Percentiles rank a stretch among this genome's conserved stretches.
Evolutionary conservation across 2,329 filamentous ascomycete species (phyloP).

Genomic region (Cytospora schulzeri): DNA sequence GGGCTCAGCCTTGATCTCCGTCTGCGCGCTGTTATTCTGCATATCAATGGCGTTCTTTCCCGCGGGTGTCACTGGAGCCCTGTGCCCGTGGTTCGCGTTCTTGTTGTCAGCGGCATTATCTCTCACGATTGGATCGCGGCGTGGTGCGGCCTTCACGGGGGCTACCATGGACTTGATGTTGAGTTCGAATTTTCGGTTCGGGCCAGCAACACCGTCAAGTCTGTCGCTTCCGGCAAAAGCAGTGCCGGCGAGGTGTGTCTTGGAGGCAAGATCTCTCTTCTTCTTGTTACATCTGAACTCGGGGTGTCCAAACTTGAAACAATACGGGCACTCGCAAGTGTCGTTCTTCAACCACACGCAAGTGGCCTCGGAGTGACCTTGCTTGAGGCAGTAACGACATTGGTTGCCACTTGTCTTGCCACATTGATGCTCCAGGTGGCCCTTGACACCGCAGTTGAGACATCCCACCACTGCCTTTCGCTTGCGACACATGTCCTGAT

Average conservation of each 20-base stretch:
- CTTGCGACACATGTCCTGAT: background rate
- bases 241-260: background rate
- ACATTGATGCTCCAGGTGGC: background rate
- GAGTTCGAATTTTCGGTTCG: background rate
- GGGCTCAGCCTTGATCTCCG: background rate
- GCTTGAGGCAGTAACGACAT: background rate
- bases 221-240: background rate
- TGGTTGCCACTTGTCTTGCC: background rate
- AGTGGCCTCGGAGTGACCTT: background rate
- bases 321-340: background rate
- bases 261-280: background rate
- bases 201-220: background rate
- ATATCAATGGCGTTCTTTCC: background rate
- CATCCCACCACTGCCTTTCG: background rate
- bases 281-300: background rate
- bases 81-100: background rate
- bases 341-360: background rate
- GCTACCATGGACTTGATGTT: background rate
- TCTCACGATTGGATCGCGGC: background rate
- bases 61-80: background rate
- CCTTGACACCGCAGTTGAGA: background rate
- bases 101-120: background rate
- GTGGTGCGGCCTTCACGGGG: background rate
- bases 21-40: background rate
- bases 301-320: background rate